Evolutionary conservation across 2,329 filamentous ascomycete species (phyloP), one percentile per base, ranked within the genome.

Genomic region (Alternaria sp.): DNA sequence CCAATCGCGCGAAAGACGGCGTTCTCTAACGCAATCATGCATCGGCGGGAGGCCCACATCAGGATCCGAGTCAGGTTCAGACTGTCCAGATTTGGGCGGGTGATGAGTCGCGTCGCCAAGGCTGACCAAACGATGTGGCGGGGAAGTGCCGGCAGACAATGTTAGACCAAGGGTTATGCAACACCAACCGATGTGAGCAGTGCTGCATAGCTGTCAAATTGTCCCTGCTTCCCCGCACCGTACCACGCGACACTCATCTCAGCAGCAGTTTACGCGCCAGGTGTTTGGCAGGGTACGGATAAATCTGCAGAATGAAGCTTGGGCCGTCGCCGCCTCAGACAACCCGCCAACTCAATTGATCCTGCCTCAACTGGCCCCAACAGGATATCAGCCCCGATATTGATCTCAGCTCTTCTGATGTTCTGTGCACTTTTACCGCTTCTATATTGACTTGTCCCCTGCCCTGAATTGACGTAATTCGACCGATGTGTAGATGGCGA

Each of bases 41-140:
- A 54, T 55, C 65, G 59, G 59, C 57, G 54, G 58, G 54, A 58
- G 40, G 46, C 32, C 58, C 36, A 44, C 36, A 61, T 60, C 62
- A 57, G 65, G 61, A 54, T 69, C 44, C 64, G 65, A 70, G 65
- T 71, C 66, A 71, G 63, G 61, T 64, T 61, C 54, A 44, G 59
- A 52, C 26, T 61, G 55, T 46, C 21, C 55, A 49, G n/a, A 54
- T 54, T 19, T 57, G 60, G 56, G 26, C 52, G 32, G 17, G 26
- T 50, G 51, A 59, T 61, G 60, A 57, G 23, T 64, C 57, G 49
- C n/a, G 32, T 25, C 17, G 44, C 50, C 40, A 25, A 50, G 44
- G 44, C 17, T 52, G 36, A 32, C 40, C 32, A 25, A 57, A 15
- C 28, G 44, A 11, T 23, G n/a, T 28, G 40, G 30, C 32, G 36